Percentiles rank a stretch among this genome's conserved stretches.
phyloP scores from a whole-genome alignment of 805 yeast genomes.

The Blastobotrys robertii region DNA sequence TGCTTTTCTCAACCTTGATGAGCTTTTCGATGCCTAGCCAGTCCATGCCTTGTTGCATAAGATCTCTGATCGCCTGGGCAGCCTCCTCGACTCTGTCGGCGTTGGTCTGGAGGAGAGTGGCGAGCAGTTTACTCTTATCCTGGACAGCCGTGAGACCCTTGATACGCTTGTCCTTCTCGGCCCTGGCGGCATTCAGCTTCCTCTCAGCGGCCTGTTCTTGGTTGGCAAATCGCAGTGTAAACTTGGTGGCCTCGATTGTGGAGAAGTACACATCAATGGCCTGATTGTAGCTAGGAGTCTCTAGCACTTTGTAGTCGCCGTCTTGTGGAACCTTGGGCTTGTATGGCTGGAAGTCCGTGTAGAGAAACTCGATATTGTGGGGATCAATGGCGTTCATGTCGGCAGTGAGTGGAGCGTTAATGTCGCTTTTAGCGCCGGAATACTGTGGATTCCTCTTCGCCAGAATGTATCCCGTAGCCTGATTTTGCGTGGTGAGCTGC shows the following conservation, averaged over 20 bases:
- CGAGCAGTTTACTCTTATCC: conserved; percentile 53
- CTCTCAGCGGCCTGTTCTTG: conserved; percentile 69
- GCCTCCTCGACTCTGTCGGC: conserved; percentile 68
- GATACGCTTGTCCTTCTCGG: conserved; percentile 63
- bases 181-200: conserved; percentile 62
- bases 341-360: conserved; percentile 66
- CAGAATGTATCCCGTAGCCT: conserved; percentile 50
- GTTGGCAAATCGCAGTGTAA: conserved; percentile 62
- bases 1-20: conserved; percentile 56
- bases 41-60: conserved; percentile 80
- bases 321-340: conserved; percentile 32
- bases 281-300: conserved; percentile 58
- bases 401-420: conserved; percentile 2
- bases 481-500: conserved; percentile 27
- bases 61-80: conserved; percentile 50
- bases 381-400: conserved; percentile 10
- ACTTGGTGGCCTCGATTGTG: conserved; percentile 71
- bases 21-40: conserved; percentile 83
- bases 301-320: conserved; percentile 30
- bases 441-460: conserved; percentile 48
- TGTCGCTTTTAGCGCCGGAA: conserved; percentile 30
- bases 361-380: conserved; percentile 37
- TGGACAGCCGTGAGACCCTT: conserved; percentile 56
- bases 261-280: conserved; percentile 82
- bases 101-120: conserved; percentile 59